Base-by-base conservation (phyloP, 805 yeast genomes). In the Candida xiaguanensis region DNA sequence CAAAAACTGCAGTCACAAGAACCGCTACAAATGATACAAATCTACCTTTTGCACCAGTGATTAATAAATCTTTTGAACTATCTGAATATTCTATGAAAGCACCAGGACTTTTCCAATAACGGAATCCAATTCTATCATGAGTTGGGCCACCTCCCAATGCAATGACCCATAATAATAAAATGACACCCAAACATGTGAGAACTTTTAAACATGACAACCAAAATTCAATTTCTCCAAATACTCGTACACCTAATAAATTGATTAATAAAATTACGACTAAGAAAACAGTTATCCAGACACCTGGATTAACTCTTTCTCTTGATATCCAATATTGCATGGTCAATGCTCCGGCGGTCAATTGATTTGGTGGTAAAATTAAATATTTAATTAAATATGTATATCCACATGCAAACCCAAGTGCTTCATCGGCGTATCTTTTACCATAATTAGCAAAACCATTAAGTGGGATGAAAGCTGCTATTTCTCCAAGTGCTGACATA, bases 111-210 rank as follows among this genome's bases (percentile, higher is more conserved):
- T 69, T 58, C 86, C 87, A 83, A 61, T 68, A 83, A 51, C 85
- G 71, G 64, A 82, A 84, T 1, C 90, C 91, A 24, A 76, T 61
- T 59, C 91, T 72, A 50, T 83, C 88, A 51, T 80, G 82, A 31
- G 71, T 70, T 46, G 91, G 90, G 20, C 80, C 85, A 39, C 93
- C 95, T 43, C 95, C 95, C 41, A 80, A 65, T 63, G 83, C 81
- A 44, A 85, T 74, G 42, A 80, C 63, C 47, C 83, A 71, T 38
- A 83, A 65, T 37, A 82, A 58, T 12, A 85, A 44, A 42, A 85
- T 82, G 34, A 85, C 66, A n/a, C 84, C 89, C 30, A 79, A 47
- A 65, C 80, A 75, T 5, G 85, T 78, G 28, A 79, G 31, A 24
- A 85, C 80, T 61, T 85, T 85, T 49, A 83, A 62, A 20, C 76